Conservation (phyloP, 2,329 filamentous ascomycete genomes). For the Colletotrichum orbiculare region DNA sequence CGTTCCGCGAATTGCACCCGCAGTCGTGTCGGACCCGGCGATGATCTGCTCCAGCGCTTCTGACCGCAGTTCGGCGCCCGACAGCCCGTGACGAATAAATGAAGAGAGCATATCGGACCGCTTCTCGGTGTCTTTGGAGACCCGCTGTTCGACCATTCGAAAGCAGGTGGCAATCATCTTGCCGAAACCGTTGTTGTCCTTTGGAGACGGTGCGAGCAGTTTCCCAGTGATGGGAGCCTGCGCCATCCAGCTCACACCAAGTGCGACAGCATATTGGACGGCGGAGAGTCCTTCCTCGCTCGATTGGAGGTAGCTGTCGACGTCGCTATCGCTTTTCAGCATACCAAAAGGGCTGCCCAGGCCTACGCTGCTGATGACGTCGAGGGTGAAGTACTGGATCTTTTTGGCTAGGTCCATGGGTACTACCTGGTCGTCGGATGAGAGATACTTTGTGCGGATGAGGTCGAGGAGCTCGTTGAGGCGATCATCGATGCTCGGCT, state of each 20-base stretch:
- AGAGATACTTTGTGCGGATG: slow-evolving; percentile 56
- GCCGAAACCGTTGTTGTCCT: slow-evolving; percentile 47
- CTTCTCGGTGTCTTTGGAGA: slow-evolving; percentile 37
- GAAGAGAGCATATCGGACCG: slow-evolving; percentile 45
- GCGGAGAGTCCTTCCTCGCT: slow-evolving; percentile 47
- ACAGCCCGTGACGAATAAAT: slow-evolving; percentile 43
- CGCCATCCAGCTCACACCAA: slow-evolving; percentile 45
- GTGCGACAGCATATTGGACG: slow-evolving; percentile 41
- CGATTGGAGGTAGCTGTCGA: slow-evolving; percentile 51
- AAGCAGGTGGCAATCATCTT: slow-evolving; percentile 48
- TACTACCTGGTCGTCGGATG: slow-evolving; percentile 40
- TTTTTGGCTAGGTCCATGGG: slow-evolving; percentile 59
- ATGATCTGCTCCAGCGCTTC: slow-evolving; percentile 46
- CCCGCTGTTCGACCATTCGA: slow-evolving; percentile 42
- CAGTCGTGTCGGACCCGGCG: slow-evolving; percentile 68
- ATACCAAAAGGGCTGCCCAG: slow-evolving; percentile 63
- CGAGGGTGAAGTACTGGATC: slow-evolving; percentile 62
- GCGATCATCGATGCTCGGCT: slow-evolving; percentile 59
- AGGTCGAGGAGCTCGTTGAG: slow-evolving; percentile 57
- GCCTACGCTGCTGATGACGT: slow-evolving; percentile 63
- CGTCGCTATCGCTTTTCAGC: slow-evolving; percentile 56
- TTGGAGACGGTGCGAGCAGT: slow-evolving; percentile 43
- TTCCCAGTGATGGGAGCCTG: slow-evolving; percentile 44
- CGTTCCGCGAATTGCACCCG: slow-evolving; percentile 58
- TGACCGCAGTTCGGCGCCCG: slow-evolving; percentile 41